Evolutionary conservation across 2,329 filamentous ascomycete species (phyloP).

Genomic region (Aspergillus sp.): DNA sequence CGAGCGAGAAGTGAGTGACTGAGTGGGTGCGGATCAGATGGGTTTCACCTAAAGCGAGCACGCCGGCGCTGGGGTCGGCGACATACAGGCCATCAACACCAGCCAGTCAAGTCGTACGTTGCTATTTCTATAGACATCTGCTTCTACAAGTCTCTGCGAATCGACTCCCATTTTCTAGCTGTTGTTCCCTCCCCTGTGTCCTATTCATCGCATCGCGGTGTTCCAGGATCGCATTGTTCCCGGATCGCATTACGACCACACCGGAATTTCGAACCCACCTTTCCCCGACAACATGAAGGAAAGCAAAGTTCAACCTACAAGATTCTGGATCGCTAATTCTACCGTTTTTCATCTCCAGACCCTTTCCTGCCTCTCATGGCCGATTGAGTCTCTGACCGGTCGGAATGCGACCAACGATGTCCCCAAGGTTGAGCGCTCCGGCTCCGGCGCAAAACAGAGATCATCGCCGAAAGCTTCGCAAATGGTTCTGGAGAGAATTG

Average conservation of each 20-base stretch:
- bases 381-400: constrained; percentile 4
- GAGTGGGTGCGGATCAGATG: constrained; percentile 20
- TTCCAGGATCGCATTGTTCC: constrained; percentile 1
- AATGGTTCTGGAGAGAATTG: neutral
- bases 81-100: constrained; percentile 7
- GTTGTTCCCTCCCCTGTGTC: too few relatives aligned
- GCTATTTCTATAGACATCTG: neutral
- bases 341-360: neutral
- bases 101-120: neutral
- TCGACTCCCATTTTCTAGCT: neutral
- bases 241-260: constrained; percentile 3
- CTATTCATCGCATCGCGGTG: constrained; percentile 5
- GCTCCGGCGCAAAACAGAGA: constrained; percentile 5
- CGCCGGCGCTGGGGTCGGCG: constrained; percentile 18
- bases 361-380: neutral
- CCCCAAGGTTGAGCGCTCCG: neutral
- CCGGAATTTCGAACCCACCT: neutral
- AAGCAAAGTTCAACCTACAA: constrained; percentile 1
- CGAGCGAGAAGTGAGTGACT: constrained; percentile 12
- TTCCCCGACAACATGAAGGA: neutral
- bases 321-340: neutral
- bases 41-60: constrained; percentile 37
- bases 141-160: neutral
- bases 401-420: constrained; percentile 6
- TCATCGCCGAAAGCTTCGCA: neutral